phyloP scores from a whole-genome alignment of 495 filamentous ascomycete genomes.

The Daldinia decipiens region DNA sequence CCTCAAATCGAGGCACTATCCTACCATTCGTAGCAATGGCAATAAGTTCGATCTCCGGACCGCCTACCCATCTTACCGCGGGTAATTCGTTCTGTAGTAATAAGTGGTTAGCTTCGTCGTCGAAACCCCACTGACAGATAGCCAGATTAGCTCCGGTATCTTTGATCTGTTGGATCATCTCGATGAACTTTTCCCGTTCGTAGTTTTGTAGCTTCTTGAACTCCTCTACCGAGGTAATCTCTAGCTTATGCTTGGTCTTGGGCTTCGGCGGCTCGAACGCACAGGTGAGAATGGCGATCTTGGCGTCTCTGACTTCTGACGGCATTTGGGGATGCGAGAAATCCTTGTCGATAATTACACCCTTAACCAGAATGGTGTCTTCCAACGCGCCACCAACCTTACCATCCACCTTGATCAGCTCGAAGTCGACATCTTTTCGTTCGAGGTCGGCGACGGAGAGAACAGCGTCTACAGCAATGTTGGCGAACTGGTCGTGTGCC shows the following conservation, averaged over 20 bases:
- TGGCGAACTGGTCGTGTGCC: slow-evolving; percentile 96
- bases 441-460: slow-evolving; percentile 96
- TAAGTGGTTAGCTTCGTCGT: slow-evolving; percentile 98
- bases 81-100: slow-evolving; percentile 95
- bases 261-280: slow-evolving; percentile 99
- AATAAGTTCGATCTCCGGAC: slow-evolving; percentile 97
- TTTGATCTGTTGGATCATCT: slow-evolving; percentile 99
- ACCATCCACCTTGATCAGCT: slow-evolving; percentile 98
- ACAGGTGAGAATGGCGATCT: slow-evolving; percentile 96
- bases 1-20: slow-evolving; percentile 97
- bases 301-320: slow-evolving; percentile 89
- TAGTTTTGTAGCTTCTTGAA: slow-evolving; percentile 97
- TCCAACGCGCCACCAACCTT: slow-evolving; percentile 97
- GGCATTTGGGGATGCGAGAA: slow-evolving; percentile 99
- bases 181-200: slow-evolving; percentile 92
- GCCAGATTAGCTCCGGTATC: slow-evolving; percentile 96
- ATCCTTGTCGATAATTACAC: slow-evolving; percentile 99
- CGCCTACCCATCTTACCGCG: slow-evolving; percentile 97
- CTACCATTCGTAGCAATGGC: slow-evolving; percentile 98
- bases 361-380: slow-evolving; percentile 93
- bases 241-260: slow-evolving; percentile 99
- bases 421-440: slow-evolving; percentile 97
- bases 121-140: slow-evolving; percentile 99
- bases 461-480: slow-evolving; percentile 96
- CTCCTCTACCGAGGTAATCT: slow-evolving; percentile 96